Evolutionary conservation across 179 eudicot species (phyloP).

Genomic region (Beta lomatogona): DNA sequence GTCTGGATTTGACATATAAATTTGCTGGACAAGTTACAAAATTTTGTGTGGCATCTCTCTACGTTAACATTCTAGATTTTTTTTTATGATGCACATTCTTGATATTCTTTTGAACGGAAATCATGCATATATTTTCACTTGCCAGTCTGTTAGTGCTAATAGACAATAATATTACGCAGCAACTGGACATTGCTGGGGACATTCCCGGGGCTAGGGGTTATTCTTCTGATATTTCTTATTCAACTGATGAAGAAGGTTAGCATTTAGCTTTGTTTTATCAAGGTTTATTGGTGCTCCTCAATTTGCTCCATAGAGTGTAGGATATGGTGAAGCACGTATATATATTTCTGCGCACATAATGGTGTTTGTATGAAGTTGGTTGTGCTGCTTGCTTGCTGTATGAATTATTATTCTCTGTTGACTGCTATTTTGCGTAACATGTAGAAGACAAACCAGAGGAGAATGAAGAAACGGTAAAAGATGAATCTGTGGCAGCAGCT

Average conservation of each 20-base stretch:
- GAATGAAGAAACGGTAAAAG: slow-evolving; percentile 21
- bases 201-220: slow-evolving; percentile 31
- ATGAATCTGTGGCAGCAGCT: slow-evolving; percentile 12
- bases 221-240: slow-evolving; percentile 36
- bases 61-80: too few relatives aligned
- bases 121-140: not conserved
- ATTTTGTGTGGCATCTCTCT: not conserved
- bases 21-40: not conserved
- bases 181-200: slow-evolving; percentile 39
- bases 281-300: too few relatives aligned
- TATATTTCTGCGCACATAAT: not conserved
- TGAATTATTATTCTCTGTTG: not conserved
- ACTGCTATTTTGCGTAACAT: not conserved
- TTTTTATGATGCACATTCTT: not conserved
- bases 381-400: not conserved
- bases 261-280: not conserved
- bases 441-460: slow-evolving; percentile 24
- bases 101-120: not conserved
- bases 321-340: not conserved
- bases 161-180: slow-evolving; percentile 31
- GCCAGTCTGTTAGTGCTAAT: not conserved
- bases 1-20: not conserved
- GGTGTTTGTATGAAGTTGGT: not conserved
- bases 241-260: slow-evolving; percentile 40
- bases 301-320: not conserved